These are phyloP conservation scores for Cruciata laevipes DNA, from an alignment of 257 asterid genomes.

Conservation along the genomic window DNA sequence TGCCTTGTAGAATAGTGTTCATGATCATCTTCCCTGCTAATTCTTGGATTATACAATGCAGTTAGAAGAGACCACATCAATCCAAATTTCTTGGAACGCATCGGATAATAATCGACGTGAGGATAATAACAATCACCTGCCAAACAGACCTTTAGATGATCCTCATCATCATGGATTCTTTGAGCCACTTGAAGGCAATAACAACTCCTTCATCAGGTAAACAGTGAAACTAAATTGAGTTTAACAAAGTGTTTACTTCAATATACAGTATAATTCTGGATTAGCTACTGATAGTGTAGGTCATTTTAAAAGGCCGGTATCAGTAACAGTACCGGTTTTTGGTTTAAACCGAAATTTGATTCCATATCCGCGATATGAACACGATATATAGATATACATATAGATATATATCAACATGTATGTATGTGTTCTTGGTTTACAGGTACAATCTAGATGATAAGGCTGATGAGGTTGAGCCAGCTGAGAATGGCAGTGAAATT, in stretches of 20 bases:
- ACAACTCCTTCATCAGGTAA: constrained; percentile 23
- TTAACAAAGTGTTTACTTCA: too few species aligned
- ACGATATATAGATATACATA: too few species aligned
- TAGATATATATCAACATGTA: too few species aligned
- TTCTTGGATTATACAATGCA: background rate
- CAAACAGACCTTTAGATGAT: constrained; percentile 14
- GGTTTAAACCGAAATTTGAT: too few species aligned
- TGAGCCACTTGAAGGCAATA: constrained; percentile 17
- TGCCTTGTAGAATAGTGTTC: too few species aligned
- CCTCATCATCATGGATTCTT: constrained; percentile 11
- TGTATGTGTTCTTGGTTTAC: background rate
- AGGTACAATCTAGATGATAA: constrained; percentile 19
- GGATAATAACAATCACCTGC: constrained; percentile 13
- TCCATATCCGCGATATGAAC: too few species aligned
- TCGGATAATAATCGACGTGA: background rate
- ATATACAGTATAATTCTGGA: background rate
- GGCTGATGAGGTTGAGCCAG: constrained; percentile 19
- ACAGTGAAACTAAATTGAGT: background rate
- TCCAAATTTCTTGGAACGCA: constrained; percentile 19
- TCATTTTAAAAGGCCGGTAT: too few species aligned
- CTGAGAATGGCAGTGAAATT: constrained; percentile 23
- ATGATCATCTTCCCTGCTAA: too few species aligned
- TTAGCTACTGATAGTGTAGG: too few species aligned
- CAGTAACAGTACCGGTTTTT: too few species aligned
- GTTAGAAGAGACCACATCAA: constrained; percentile 26